These are phyloP conservation scores for Puccinia novopanici DNA, from an alignment of 1,284 basidiomycete genomes.

Conservation along the genomic window DNA sequence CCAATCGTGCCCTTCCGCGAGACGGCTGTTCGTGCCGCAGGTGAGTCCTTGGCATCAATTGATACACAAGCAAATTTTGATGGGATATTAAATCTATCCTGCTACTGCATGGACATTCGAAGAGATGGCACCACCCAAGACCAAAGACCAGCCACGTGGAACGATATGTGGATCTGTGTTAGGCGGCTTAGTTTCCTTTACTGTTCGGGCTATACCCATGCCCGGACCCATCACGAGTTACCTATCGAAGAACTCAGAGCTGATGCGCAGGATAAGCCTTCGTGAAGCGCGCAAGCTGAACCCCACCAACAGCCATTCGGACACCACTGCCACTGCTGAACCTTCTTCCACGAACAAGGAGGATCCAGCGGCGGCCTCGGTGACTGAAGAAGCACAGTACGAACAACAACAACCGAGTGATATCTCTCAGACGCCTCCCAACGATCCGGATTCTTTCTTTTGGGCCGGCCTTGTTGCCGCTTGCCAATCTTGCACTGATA, in stretches of 20 bases:
- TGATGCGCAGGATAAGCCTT: slow-evolving; percentile 25
- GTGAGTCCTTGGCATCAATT: slow-evolving; percentile 61
- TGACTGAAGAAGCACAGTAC: slow-evolving; percentile 52
- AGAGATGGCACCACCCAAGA: slow-evolving; percentile 88
- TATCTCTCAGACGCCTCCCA: slow-evolving; percentile 55
- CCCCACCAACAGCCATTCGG: not conserved
- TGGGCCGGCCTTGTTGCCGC: slow-evolving; percentile 74
- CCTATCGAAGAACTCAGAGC: slow-evolving; percentile 59
- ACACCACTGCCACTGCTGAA: not conserved
- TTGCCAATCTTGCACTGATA: slow-evolving; percentile 72
- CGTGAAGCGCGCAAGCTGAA: slow-evolving; percentile 52
- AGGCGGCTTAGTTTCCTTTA: slow-evolving; percentile 76
- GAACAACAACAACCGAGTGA: slow-evolving; percentile 38
- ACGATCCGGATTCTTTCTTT: slow-evolving; percentile 61
- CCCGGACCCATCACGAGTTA: slow-evolving; percentile 72
- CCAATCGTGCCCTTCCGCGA: slow-evolving; percentile 98
- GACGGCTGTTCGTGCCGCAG: slow-evolving; percentile 78
- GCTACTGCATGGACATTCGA: not conserved
- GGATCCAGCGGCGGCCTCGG: not conserved
- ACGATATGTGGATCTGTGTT: slow-evolving; percentile 73
- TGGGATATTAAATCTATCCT: not conserved
- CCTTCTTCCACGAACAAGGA: slow-evolving; percentile 52
- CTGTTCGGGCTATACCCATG: slow-evolving; percentile 77
- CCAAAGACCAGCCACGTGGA: slow-evolving; percentile 71
- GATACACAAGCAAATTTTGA: slow-evolving; percentile 4